Evolutionary conservation across 805 yeast species (phyloP), one percentile per base, ranked within the genome.

Genomic region (Candida tammaniensis): DNA sequence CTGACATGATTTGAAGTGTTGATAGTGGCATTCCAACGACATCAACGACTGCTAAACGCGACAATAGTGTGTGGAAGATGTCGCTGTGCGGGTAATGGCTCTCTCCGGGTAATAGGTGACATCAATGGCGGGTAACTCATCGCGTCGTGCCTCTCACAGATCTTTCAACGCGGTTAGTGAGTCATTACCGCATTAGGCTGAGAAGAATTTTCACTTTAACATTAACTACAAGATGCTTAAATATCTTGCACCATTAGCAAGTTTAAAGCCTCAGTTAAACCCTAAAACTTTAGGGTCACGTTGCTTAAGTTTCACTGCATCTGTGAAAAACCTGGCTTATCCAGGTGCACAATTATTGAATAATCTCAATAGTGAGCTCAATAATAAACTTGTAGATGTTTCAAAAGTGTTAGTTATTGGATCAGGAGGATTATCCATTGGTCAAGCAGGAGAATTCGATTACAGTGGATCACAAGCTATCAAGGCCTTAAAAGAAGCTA

Each of bases 401-500:
- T 68, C 79, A 43, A 85, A 85, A 52, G 98, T 93, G 6, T 74
- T 91, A 38, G 86, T 91, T 35, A 85, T 91, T 55, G 98, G 98
- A 8, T 91, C 98, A 6, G 98, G 98, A 72, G 98, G 98, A 60
- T 74, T 93, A 53, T 86, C 96, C 37, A 93, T 93, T 59, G 98
- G 98, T 48, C 98, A 93, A 72, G 98, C 98, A 45, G 98, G 98
- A 65, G 98, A 93, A 68, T 93, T 93, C 56, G 98, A 93, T 63
- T 93, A 93, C 69, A 88, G 97, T 29, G 98, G 98, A 55, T 87
- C 96, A 36, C 98, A 93, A 69, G 98, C 98, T 40, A 93, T 93
- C 67, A 93, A 93, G 68, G 98, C 98, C 30, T 74, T 93, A 67
- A 91, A 87, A 64, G 97, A 93, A 70, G 98, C 95, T 36, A 75